Percentiles rank a stretch among this genome's conserved stretches.
phyloP scores from a whole-genome alignment of 1,284 basidiomycete genomes.

The Exobasidium rhododendri region DNA sequence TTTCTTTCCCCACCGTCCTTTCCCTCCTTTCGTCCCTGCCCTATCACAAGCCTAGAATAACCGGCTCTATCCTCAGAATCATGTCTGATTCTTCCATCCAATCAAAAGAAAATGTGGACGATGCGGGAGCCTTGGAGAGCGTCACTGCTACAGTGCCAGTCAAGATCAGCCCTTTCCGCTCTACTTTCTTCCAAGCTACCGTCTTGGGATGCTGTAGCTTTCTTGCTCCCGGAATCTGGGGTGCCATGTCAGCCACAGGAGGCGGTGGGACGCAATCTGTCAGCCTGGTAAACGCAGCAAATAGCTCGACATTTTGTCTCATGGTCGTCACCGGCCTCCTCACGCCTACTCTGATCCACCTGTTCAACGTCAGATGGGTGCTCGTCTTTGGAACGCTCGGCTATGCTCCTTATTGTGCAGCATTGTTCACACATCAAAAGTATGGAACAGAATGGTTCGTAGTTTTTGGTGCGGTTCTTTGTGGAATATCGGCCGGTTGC shows the following conservation, averaged over 20 bases:
- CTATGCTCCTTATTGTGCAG: conserved; percentile 54
- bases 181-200: conserved; percentile 42
- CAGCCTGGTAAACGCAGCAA: conserved; percentile 54
- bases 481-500: conserved; percentile 53
- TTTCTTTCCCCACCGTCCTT: background rate
- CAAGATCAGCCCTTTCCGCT: conserved; percentile 23
- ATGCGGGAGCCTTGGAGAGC: background rate
- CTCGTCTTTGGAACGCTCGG: conserved; percentile 50
- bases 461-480: conserved; percentile 54
- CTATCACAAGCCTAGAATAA: background rate
- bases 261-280: conserved; percentile 43
- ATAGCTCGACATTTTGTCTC: conserved; percentile 53
- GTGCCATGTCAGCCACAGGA: conserved; percentile 50
- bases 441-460: conserved; percentile 51
- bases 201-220: conserved; percentile 55
- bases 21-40: background rate
- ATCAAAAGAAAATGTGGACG: background rate
- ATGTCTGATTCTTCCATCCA: conserved; percentile 1
- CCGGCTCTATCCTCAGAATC: background rate
- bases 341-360: conserved; percentile 33
- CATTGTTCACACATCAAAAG: conserved; percentile 47
- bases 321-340: conserved; percentile 53
- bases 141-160: background rate
- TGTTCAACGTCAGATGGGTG: conserved; percentile 42
- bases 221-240: conserved; percentile 53